Conservation (phyloP, 495 filamentous ascomycete species). For the Podospora pseudopauciseta region DNA sequence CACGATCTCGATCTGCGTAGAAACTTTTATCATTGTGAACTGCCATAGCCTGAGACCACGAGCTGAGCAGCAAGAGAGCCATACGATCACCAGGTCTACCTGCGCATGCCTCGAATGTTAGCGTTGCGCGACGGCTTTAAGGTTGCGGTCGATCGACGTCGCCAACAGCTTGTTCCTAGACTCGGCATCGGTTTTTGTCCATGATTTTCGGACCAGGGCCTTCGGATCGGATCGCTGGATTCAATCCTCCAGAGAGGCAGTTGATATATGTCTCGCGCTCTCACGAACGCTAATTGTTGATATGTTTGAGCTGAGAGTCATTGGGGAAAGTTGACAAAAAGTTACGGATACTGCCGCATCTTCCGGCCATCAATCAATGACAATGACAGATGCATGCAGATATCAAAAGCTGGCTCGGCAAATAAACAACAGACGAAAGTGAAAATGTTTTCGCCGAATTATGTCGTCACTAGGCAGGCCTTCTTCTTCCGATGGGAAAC, state of each 20-base stretch:
- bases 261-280: background rate
- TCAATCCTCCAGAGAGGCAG: background rate
- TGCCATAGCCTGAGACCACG: no score
- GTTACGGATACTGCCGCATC: background rate
- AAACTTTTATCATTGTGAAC: background rate
- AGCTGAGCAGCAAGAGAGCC: background rate
- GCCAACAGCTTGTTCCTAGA: slow-evolving; percentile 2
- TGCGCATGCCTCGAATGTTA: background rate
- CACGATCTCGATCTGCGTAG: background rate
- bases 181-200: background rate
- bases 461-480: background rate
- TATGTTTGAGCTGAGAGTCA: background rate
- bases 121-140: background rate
- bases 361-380: background rate
- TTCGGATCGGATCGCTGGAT: background rate
- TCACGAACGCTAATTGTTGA: slow-evolving; percentile 6
- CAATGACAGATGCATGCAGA: background rate
- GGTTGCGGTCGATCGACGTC: slow-evolving; percentile 2
- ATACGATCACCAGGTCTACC: background rate
- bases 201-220: slow-evolving; percentile 1
- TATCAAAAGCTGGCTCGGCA: background rate
- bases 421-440: background rate
- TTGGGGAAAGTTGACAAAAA: no score
- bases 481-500: background rate
- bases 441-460: background rate